Evolutionary conservation across 2,329 filamentous ascomycete species (phyloP), one percentile per base, ranked within the genome.

Genomic region (Ophiostoma australiae): DNA sequence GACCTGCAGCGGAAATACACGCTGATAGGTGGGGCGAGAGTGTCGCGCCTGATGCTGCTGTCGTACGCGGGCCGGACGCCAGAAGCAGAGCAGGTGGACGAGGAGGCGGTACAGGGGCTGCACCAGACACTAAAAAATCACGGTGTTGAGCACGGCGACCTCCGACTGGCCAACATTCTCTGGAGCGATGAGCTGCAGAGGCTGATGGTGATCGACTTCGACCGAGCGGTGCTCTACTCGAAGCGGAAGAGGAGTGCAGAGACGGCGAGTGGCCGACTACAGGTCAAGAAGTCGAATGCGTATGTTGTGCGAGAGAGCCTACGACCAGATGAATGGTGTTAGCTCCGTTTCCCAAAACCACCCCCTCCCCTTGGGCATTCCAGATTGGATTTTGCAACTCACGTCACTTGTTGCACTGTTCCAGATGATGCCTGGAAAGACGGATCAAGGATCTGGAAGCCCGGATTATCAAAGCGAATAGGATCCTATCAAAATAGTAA

Each of bases 31-130:
- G 68, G 68, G 4, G 70, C 61, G 13, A 31, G 41, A 1, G 44
- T 72, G 7, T 31, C 11, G 27, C 63, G 65, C 13, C 33, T 72
- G 68, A 68, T 70, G 68, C 68, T 72, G 33, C 27, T 72, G 33
- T 72, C 70, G 68, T 72, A 69, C n/a, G 70, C 35, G 31, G 70
- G 68, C 44, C 61, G 68, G 63, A 55, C 2, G 39, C 35, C 66
- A 48, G 35, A 10, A 35, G 39, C 31, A 55, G 70, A 67, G 7
- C 39, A 66, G 17, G 44, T 48, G 48, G 48, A 55, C 48, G 20
- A 55, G 4, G 48, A 55, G n/a, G 20, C 1, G 48, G 5, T 23
- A 8, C 20, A 8, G 48, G 5, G 2, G 48, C 48, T 55, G 48
- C 5, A 23, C 2, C 17, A 55, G 20, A 8, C 17, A 35, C 63